Conservation (phyloP, 345 rosid genomes). For the Mercurialis annua region DNA sequence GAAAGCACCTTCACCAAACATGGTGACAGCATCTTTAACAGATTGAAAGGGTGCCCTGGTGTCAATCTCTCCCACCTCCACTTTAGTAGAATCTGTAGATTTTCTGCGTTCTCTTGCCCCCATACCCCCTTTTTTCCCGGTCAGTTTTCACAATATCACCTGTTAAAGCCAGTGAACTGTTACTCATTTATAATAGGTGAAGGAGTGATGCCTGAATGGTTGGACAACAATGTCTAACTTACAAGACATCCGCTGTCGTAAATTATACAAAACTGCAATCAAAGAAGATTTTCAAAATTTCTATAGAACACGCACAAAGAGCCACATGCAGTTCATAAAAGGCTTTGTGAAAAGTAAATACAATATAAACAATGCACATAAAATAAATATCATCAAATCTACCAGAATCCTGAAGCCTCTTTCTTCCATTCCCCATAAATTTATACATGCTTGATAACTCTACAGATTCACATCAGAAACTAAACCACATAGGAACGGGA, state of each 20-base stretch:
- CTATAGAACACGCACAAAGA: not conserved
- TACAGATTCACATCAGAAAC: not conserved
- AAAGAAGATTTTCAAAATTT: not conserved
- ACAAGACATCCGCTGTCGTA: not conserved
- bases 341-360: not conserved
- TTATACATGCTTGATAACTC: not conserved
- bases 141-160: slow-evolving; percentile 17
- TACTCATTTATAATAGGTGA: not conserved
- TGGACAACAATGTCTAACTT: not conserved
- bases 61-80: slow-evolving; percentile 94
- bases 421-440: not conserved
- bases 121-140: slow-evolving; percentile 41
- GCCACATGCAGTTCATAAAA: not conserved
- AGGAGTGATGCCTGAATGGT: not conserved
- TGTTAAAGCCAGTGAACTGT: slow-evolving; percentile 8
- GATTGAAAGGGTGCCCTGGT: slow-evolving; percentile 97
- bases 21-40: slow-evolving; percentile 87
- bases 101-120: slow-evolving; percentile 61
- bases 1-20: slow-evolving; percentile 87
- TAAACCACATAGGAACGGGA: not conserved
- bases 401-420: not conserved
- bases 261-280: not conserved
- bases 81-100: slow-evolving; percentile 54
- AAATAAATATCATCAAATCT: not conserved
- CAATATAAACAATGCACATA: not conserved